Percentiles rank a stretch among this genome's conserved stretches.
These are phyloP conservation scores for Boletus pseudopeckii DNA, from an alignment of 768 basidiomycete species.

Conservation along the genomic window DNA sequence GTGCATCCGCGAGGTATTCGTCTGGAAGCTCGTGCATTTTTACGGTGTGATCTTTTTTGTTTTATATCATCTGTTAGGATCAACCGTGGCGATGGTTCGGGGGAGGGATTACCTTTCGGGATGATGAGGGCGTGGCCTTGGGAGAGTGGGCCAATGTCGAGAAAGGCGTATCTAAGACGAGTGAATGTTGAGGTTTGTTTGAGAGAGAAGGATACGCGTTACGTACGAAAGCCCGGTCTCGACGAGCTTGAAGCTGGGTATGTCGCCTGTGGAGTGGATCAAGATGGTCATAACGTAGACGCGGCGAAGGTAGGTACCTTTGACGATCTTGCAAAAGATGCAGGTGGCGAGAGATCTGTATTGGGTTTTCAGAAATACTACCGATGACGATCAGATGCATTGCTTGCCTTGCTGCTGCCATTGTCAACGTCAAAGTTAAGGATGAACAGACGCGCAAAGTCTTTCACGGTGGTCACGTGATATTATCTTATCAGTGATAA, in stretches of 20 bases:
- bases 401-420: slow-evolving; percentile 23
- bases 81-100: too few species aligned
- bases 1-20: slow-evolving; percentile 69
- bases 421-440: not conserved
- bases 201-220: not conserved
- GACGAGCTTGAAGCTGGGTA: slow-evolving; percentile 82
- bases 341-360: slow-evolving; percentile 59
- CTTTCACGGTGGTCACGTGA: not conserved
- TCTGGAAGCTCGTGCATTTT: slow-evolving; percentile 90
- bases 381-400: not conserved
- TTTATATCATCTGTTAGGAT: not conserved
- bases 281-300: not conserved
- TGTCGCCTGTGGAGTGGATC: slow-evolving; percentile 56
- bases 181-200: too few species aligned
- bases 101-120: slow-evolving; percentile 69
- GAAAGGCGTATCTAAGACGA: slow-evolving; percentile 67
- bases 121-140: slow-evolving; percentile 89
- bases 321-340: slow-evolving; percentile 95
- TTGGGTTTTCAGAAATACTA: not conserved
- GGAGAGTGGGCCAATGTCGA: slow-evolving; percentile 90
- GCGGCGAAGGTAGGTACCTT: slow-evolving; percentile 46
- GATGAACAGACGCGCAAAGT: not conserved
- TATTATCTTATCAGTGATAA: not conserved
- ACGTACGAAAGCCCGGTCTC: slow-evolving; percentile 73
- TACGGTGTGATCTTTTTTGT: slow-evolving; percentile 66